Base-by-base conservation (phyloP, 106 monocot species). In the Dendrobium officinale region DNA sequence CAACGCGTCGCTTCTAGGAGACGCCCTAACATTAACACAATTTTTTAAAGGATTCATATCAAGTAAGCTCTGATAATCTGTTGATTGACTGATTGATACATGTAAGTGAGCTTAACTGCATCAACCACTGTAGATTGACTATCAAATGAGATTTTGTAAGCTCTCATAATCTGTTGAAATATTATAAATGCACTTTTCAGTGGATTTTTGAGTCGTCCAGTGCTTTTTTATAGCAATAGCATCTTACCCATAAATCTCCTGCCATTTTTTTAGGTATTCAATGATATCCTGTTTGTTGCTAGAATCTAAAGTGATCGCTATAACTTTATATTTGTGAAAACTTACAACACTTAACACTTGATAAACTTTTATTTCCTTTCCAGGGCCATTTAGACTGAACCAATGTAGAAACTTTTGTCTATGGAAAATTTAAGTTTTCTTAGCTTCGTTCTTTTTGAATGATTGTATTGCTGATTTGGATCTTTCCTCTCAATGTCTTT, bases 401-500 rank as follows among this genome's bases (percentile, higher is more conserved):
- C 76, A 76, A 24, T 76, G 49, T 27, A 24, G 49, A 76, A 76
- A 24, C 41, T 18, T 44, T 2, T 67, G 59, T 26, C 43, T 47
- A 13, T 67, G 24, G 42, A 66, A 67, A 41, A 2, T 67, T 17
- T 15, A 3, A 5, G 44, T 26, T 67, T 6, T 6, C 13, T 41
- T 72, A 41, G 15, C 10, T 1, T 31, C 44, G 17, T 70, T 6
- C 5, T 29, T 10, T 75, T 61, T n/a, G 58, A 15, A 82, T 61
- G 40, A 78, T 58, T 49, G 84, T 84, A 80, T 75, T 84, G 77
- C 73, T 26, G 49, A 81, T 77, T 83, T 51, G 20, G 47, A 18
- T 43, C 47, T 22, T n/a, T 43, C 75, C 24, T 54, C 80, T 88
- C 58, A 84, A 95, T 95, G 95, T 85, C 92, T 33, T 83, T 90